Conservation (phyloP, 495 filamentous ascomycete species). For the Aeminium ludgeri region DNA sequence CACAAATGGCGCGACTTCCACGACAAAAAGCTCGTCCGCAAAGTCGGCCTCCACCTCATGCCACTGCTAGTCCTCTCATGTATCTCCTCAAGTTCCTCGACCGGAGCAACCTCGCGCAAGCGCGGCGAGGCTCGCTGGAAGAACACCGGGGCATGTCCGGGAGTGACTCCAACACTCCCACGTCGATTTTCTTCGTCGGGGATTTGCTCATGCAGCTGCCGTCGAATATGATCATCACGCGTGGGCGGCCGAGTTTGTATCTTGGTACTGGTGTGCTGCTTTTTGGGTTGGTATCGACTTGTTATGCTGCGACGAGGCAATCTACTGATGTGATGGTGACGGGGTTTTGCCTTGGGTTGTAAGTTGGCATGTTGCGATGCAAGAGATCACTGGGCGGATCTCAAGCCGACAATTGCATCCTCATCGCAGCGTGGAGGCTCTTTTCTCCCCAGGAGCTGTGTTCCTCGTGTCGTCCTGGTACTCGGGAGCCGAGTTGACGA, state of each 20-base stretch:
- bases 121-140: not conserved
- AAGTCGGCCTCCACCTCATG: conserved; percentile 46
- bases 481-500: conserved; percentile 36
- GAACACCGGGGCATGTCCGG: not conserved
- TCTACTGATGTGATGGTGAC: no score
- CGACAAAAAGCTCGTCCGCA: conserved; percentile 38
- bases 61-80: conserved; percentile 36
- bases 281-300: conserved; percentile 6
- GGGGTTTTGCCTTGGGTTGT: no score
- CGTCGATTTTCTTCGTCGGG: conserved; percentile 1
- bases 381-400: conserved; percentile 32
- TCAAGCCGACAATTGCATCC: conserved; percentile 31
- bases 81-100: conserved; percentile 9
- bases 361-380: conserved; percentile 2
- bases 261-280: not conserved
- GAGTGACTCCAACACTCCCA: conserved; percentile 3
- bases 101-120: conserved; percentile 4
- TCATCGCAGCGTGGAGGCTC: conserved; percentile 22
- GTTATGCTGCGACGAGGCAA: no score
- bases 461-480: conserved; percentile 44
- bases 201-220: conserved; percentile 2
- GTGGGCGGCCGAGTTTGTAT: not conserved
- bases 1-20: not conserved
- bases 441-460: conserved; percentile 28
- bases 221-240: conserved; percentile 16